phyloP scores from a whole-genome alignment of 2,329 filamentous ascomycete genomes.

The Westerdykella sp. region DNA sequence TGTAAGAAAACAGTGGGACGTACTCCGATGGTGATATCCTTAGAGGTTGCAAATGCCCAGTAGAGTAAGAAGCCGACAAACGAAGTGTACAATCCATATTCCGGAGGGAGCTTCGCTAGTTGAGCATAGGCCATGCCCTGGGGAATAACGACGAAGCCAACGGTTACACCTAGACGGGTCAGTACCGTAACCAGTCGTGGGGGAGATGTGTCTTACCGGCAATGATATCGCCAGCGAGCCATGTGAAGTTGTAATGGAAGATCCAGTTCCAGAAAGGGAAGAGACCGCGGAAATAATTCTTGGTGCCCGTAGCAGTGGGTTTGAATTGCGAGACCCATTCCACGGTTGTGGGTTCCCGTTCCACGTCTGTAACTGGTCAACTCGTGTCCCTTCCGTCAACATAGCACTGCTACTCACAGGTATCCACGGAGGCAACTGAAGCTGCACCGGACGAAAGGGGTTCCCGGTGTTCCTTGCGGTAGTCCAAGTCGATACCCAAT shows the following conservation, averaged over 20 bases:
- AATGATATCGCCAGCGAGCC: conserved; percentile 81
- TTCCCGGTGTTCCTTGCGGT: conserved; percentile 62
- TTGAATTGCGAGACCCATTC: conserved; percentile 65
- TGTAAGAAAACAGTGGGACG: conserved; percentile 31
- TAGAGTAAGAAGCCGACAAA: conserved; percentile 95
- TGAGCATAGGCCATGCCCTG: conserved; percentile 94
- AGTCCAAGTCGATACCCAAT: conserved; percentile 74
- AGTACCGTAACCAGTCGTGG: neutral
- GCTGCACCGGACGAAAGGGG: conserved; percentile 40
- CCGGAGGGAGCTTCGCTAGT: conserved; percentile 68
- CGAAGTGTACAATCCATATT: conserved; percentile 89
- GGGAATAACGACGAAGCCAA: conserved; percentile 79
- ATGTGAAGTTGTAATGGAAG: conserved; percentile 77
- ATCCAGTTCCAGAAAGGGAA: conserved; percentile 95
- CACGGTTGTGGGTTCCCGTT: conserved; percentile 66
- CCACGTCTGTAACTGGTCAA: conserved; percentile 65
- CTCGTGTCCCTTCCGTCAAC: neutral
- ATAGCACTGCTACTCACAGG: conserved; percentile 13
- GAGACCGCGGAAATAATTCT: conserved; percentile 60
- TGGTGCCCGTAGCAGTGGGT: conserved; percentile 52
- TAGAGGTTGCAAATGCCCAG: conserved; percentile 97
- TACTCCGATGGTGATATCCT: conserved; percentile 97
- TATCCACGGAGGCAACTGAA: conserved; percentile 62
- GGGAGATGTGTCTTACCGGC: conserved; percentile 54
- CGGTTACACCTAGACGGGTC: conserved; percentile 52